phyloP scores from a whole-genome alignment of 331 rosid species.

The Quercus phellos region DNA sequence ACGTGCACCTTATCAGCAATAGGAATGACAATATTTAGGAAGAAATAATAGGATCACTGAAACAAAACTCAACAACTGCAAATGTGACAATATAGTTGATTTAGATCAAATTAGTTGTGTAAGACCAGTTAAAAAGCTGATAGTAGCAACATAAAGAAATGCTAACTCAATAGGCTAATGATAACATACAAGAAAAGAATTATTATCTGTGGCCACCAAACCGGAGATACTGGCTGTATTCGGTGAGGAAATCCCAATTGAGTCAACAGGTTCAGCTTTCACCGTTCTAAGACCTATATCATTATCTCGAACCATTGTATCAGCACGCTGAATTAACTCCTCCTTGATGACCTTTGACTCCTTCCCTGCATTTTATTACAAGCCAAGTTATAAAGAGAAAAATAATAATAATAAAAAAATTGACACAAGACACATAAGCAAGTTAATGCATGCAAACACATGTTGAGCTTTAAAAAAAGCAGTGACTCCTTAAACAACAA shows the following conservation, averaged over 20 bases:
- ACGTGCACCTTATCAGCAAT: background rate
- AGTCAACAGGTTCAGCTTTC: conserved; percentile 14
- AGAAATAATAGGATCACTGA: background rate
- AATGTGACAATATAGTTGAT: background rate
- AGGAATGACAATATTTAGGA: background rate
- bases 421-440: background rate
- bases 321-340: conserved; percentile 13
- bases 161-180: background rate
- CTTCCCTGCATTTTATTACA: conserved; percentile 30
- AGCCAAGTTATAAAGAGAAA: background rate
- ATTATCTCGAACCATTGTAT: conserved; percentile 1
- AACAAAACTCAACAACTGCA: background rate
- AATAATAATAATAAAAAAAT: background rate
- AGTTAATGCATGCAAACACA: background rate
- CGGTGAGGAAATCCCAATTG: conserved; percentile 13
- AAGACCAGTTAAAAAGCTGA: background rate
- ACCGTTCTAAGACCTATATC: background rate
- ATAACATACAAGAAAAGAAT: conserved; percentile 37
- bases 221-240: conserved; percentile 25
- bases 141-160: background rate
- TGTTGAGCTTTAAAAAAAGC: background rate
- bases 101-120: background rate
- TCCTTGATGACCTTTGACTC: conserved; percentile 8
- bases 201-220: conserved; percentile 25
- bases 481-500: background rate